Evolutionary conservation across 768 basidiomycete species (phyloP).

Genomic region (Tylopilus rubrobrunneus): DNA sequence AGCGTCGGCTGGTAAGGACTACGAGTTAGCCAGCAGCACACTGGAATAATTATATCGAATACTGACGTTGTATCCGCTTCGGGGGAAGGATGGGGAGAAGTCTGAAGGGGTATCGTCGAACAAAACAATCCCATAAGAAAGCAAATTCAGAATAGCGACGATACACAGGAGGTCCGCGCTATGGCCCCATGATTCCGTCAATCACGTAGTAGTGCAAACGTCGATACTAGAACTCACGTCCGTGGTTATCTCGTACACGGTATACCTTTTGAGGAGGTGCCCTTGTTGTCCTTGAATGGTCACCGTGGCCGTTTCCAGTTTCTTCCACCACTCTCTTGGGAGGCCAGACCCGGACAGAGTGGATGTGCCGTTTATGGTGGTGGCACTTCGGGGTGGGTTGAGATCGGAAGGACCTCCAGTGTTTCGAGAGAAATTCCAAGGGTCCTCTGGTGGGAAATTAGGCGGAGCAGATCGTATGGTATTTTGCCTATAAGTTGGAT

Average conservation of each 20-base stretch:
- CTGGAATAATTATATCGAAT: not conserved
- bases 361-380: constrained; percentile 46
- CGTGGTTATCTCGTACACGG: constrained; percentile 76
- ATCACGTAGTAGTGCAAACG: constrained; percentile 7
- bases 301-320: constrained; percentile 67
- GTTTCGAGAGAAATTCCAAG: constrained; percentile 49
- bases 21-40: constrained; percentile 3
- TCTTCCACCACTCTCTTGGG: constrained; percentile 85
- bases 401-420: constrained; percentile 27
- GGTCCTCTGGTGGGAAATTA: constrained; percentile 62
- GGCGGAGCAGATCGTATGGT: constrained; percentile 45
- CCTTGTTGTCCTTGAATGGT: constrained; percentile 84
- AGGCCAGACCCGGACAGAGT: constrained; percentile 67
- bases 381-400: constrained; percentile 18
- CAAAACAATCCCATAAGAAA: constrained; percentile 83
- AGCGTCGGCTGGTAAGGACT: constrained; percentile 62
- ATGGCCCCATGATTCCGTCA: constrained; percentile 8
- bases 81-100: constrained; percentile 85
- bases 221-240: constrained; percentile 49
- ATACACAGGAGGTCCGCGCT: constrained; percentile 67
- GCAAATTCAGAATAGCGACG: constrained; percentile 93
- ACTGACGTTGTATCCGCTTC: constrained; percentile 85
- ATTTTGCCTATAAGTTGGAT: constrained; percentile 42
- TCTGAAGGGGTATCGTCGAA: constrained; percentile 90
- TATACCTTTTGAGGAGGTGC: constrained; percentile 85